Percentiles rank a stretch among this genome's conserved stretches.
These are phyloP conservation scores for Paraconiothyrium brasiliense DNA, from an alignment of 2,329 filamentous ascomycete genomes.

Conservation along the genomic window DNA sequence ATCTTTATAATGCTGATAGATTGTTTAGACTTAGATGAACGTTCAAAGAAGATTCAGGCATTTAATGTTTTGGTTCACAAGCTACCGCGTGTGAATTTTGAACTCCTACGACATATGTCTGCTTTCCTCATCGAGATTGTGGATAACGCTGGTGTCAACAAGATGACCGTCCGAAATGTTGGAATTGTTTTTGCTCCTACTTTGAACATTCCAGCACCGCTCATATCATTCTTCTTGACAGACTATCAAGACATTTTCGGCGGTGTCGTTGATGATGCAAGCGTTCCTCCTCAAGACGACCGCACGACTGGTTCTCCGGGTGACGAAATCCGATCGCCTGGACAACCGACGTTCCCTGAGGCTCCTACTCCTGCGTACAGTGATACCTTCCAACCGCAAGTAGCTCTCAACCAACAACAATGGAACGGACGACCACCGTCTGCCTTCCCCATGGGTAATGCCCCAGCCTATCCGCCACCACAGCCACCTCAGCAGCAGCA, in stretches of 20 bases:
- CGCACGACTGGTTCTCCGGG: constrained; percentile 54
- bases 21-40: constrained; percentile 72
- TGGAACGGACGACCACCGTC: constrained; percentile 37
- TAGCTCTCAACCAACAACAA: constrained; percentile 16
- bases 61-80: constrained; percentile 81
- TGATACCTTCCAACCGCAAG: constrained; percentile 58
- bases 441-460: constrained; percentile 33
- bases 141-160: constrained; percentile 88
- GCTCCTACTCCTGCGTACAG: constrained; percentile 71
- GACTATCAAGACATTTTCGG: constrained; percentile 90
- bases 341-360: constrained; percentile 72
- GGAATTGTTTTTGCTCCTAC: constrained; percentile 98
- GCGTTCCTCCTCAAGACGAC: constrained; percentile 57
- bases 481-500: constrained; percentile 27
- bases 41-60: constrained; percentile 77
- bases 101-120: constrained; percentile 83
- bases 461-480: constrained; percentile 37
- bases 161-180: constrained; percentile 97
- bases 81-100: constrained; percentile 81
- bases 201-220: constrained; percentile 91
- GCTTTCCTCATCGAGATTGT: constrained; percentile 92
- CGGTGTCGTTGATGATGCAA: constrained; percentile 67
- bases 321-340: constrained; percentile 69
- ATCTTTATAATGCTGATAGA: constrained; percentile 29
- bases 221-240: constrained; percentile 92